phyloP scores from a whole-genome alignment of 1,284 basidiomycete genomes.

The Mycosarcoma maydis region DNA sequence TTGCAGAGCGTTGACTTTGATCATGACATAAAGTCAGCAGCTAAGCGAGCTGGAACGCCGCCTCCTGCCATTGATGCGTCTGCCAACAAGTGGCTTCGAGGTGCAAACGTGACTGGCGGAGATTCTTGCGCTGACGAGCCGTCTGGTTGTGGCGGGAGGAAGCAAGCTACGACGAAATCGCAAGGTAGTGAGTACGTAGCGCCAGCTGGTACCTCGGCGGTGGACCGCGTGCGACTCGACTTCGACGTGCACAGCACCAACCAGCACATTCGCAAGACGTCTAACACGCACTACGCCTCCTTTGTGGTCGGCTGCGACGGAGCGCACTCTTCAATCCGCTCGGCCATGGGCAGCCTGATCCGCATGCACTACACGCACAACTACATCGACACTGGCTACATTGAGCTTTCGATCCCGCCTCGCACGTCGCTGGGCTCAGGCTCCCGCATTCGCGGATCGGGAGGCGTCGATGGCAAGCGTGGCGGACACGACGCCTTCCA shows the following conservation, averaged over 20 bases:
- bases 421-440: constrained; percentile 70
- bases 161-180: background rate
- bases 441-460: constrained; percentile 70
- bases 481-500: constrained; percentile 71
- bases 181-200: background rate
- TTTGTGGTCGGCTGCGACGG: constrained; percentile 57
- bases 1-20: constrained; percentile 80
- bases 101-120: constrained; percentile 5
- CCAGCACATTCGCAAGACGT: constrained; percentile 7
- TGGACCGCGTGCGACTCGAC: constrained; percentile 27
- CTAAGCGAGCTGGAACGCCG: background rate
- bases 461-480: constrained; percentile 18
- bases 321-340: constrained; percentile 41
- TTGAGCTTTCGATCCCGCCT: constrained; percentile 94
- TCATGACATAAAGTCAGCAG: constrained; percentile 62
- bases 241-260: constrained; percentile 25
- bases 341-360: constrained; percentile 70
- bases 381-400: constrained; percentile 93
- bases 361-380: constrained; percentile 86
- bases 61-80: constrained; percentile 1
- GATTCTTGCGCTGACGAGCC: constrained; percentile 16
- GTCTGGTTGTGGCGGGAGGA: constrained; percentile 6
- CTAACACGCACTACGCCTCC: constrained; percentile 30
- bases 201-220: background rate
- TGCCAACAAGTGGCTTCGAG: constrained; percentile 1